A percentile compares a stretch with the other conserved stretches of the same genome.
Evolutionary conservation across 108 stramenopile species (phyloP).

Genomic region (Fragilaria crotonensis): DNA sequence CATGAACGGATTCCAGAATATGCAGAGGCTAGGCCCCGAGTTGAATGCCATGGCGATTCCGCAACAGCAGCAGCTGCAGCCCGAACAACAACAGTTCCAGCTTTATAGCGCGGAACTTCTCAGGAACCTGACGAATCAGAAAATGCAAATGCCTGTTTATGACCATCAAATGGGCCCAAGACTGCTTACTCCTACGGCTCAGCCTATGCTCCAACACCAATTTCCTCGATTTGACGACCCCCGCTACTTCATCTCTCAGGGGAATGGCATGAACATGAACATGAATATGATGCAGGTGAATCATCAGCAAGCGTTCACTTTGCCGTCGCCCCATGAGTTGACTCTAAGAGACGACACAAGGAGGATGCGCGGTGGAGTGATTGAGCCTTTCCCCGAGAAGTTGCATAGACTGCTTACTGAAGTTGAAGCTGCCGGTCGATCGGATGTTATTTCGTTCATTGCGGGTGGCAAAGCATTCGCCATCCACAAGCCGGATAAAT

Average conservation of each 20-base stretch:
- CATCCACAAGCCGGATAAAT: constrained; percentile 54
- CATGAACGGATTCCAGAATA: background rate
- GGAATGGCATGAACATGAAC: background rate
- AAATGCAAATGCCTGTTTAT: background rate
- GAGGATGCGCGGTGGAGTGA: constrained; percentile 52
- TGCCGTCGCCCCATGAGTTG: constrained; percentile 28
- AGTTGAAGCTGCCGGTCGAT: constrained; percentile 39
- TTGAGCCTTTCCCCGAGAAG: constrained; percentile 43
- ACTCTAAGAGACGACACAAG: constrained; percentile 30
- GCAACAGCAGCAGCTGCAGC: background rate
- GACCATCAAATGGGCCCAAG: background rate
- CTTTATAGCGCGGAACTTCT: background rate
- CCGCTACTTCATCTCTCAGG: background rate
- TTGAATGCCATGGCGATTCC: background rate
- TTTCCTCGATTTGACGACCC: background rate
- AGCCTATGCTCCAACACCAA: background rate
- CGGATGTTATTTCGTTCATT: constrained; percentile 53
- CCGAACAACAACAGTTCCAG: background rate
- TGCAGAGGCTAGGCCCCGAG: background rate
- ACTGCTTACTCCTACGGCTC: background rate
- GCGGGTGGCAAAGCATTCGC: constrained; percentile 60
- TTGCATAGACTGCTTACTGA: constrained; percentile 52
- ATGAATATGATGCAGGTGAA: background rate
- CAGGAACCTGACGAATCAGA: background rate
- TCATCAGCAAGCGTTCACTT: constrained; percentile 6